Conservation (phyloP, 345 rosid species). For the Syzygium oleosum region DNA sequence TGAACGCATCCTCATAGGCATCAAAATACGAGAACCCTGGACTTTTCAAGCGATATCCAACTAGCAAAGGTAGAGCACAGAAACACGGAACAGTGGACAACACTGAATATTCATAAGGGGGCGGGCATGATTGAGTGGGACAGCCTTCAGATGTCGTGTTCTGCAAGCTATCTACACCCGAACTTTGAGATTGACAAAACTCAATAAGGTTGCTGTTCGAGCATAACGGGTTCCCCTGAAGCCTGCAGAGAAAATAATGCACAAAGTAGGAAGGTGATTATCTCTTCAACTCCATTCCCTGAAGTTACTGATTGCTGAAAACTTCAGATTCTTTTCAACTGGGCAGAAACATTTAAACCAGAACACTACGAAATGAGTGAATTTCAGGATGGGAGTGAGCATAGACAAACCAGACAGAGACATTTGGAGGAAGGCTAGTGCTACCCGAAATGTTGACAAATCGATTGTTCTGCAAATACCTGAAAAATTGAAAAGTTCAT, state of each 20-base stretch:
- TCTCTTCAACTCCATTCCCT: neutral
- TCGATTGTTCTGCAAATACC: slow-evolving; percentile 73
- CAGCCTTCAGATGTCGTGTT: slow-evolving; percentile 23
- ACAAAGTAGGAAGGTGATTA: neutral
- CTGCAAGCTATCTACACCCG: neutral
- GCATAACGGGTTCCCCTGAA: slow-evolving; percentile 81
- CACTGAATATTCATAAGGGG: slow-evolving; percentile 46
- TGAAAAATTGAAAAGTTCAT: slow-evolving; percentile 11
- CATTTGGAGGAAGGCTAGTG: slow-evolving; percentile 56
- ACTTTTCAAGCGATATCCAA: slow-evolving; percentile 87
- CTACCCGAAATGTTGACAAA: slow-evolving; percentile 51
- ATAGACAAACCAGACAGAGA: slow-evolving; percentile 66
- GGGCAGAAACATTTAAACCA: neutral
- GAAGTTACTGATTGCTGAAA: neutral
- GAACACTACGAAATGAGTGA: neutral
- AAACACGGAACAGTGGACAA: slow-evolving; percentile 38
- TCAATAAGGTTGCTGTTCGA: slow-evolving; percentile 14
- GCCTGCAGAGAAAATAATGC: slow-evolving; percentile 48
- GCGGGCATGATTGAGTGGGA: slow-evolving; percentile 48
- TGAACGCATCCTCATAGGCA: slow-evolving; percentile 36
- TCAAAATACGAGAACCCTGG: slow-evolving; percentile 68
- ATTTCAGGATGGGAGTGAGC: neutral
- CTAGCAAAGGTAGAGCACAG: slow-evolving; percentile 72
- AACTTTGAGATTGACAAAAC: slow-evolving; percentile 35
- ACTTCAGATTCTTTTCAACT: neutral